Evolutionary conservation across 2,329 filamentous ascomycete genomes (phyloP).

Genomic region (Penicillium sp.): DNA sequence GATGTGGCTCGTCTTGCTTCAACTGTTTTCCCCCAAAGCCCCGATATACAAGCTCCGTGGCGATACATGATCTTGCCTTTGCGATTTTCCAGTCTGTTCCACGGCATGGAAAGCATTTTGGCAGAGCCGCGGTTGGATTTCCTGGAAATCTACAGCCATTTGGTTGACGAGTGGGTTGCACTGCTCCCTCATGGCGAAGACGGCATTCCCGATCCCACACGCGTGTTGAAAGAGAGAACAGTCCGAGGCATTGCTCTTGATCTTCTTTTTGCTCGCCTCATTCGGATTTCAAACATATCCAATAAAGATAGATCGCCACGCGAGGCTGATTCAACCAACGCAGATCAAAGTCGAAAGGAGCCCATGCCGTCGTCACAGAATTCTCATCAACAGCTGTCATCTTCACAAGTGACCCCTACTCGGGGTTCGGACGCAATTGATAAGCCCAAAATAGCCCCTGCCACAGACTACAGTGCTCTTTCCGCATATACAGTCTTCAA

Average conservation of each 20-base stretch:
- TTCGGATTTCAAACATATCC: conserved; percentile 14
- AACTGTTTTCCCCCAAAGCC: conserved; percentile 5
- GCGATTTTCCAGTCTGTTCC: conserved; percentile 11
- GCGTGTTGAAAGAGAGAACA: conserved; percentile 37
- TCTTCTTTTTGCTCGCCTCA: conserved; percentile 33
- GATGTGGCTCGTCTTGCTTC: conserved; percentile 28
- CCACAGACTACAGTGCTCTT: conserved; percentile 19
- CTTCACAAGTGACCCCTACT: conserved; percentile 11
- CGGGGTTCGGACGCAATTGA: not conserved
- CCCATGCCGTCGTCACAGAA: not conserved
- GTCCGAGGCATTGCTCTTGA: conserved; percentile 36
- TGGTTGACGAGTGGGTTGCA: conserved; percentile 37
- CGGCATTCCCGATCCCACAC: conserved; percentile 33
- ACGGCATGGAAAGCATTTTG: conserved; percentile 6
- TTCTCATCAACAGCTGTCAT: not conserved
- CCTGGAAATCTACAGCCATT: conserved; percentile 31
- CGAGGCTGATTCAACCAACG: not conserved
- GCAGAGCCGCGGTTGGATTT: conserved; percentile 17
- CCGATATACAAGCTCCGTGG: conserved; percentile 4
- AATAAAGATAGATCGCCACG: not conserved
- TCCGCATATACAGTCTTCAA: conserved; percentile 30
- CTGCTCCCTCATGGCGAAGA: conserved; percentile 25
- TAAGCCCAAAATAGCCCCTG: not conserved
- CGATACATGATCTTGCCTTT: conserved; percentile 21
- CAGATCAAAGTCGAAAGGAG: not conserved